A percentile compares a stretch with the other conserved stretches of the same genome.
phyloP scores from a whole-genome alignment of 352 stramenopile genomes.

The Lagenidium giganteum region DNA sequence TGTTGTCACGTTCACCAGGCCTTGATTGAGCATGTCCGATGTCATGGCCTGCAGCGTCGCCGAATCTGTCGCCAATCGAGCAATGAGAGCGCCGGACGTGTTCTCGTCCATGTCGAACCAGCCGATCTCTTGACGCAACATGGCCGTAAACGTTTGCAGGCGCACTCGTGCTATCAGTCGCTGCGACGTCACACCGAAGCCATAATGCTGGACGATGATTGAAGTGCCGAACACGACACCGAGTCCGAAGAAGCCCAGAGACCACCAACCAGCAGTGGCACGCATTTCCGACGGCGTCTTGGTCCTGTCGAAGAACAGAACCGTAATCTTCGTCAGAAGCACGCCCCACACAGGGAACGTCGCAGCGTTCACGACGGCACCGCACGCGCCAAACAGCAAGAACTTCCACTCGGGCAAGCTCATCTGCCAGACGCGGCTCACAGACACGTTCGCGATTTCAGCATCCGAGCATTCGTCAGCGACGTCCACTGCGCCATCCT shows the following conservation, averaged over 20 bases:
- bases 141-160: conserved; percentile 22
- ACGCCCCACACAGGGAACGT: conserved; percentile 24
- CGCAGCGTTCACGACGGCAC: conserved; percentile 27
- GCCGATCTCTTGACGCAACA: conserved; percentile 55
- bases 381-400: conserved; percentile 31
- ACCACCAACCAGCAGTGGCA: too few species aligned
- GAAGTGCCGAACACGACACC: conserved; percentile 22
- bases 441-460: conserved; percentile 5
- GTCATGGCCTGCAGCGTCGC: conserved; percentile 46
- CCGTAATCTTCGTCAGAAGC: conserved; percentile 17
- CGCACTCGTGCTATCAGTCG: conserved; percentile 31
- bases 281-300: conserved; percentile 14
- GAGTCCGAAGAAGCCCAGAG: conserved; percentile 24
- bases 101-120: conserved; percentile 67
- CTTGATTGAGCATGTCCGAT: conserved; percentile 24
- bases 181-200: conserved; percentile 30
- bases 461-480: not conserved
- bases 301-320: conserved; percentile 19
- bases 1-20: conserved; percentile 23
- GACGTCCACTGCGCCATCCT: too few species aligned
- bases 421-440: conserved; percentile 15
- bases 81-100: conserved; percentile 41
- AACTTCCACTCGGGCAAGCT: conserved; percentile 17
- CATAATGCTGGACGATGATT: conserved; percentile 22
- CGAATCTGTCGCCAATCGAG: conserved; percentile 50